Percentiles rank a stretch among this genome's conserved stretches.
Conservation (phyloP, 768 basidiomycete genomes). For the Rossbeevera mucosa region DNA sequence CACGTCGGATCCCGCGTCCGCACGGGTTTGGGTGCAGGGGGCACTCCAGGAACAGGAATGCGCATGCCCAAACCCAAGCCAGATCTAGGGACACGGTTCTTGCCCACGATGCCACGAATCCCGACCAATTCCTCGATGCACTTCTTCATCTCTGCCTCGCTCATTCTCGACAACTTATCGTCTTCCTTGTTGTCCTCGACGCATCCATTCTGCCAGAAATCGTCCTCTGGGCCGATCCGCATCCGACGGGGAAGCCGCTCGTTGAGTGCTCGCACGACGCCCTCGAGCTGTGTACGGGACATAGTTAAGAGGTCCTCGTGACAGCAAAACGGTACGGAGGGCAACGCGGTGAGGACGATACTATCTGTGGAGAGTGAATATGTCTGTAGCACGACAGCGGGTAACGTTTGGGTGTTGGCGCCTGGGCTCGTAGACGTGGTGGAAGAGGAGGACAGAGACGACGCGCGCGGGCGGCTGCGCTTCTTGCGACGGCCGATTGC, state of each 20-base stretch:
- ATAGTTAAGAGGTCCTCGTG: conserved; percentile 69
- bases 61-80: conserved; percentile 23
- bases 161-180: conserved; percentile 24
- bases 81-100: conserved; percentile 21
- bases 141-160: conserved; percentile 44
- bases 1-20: conserved; percentile 22
- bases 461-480: conserved; percentile 13
- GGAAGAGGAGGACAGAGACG: conserved; percentile 4
- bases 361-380: conserved; percentile 47
- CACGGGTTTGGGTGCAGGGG: conserved; percentile 24
- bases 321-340: conserved; percentile 61
- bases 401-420: conserved; percentile 7
- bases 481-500: conserved; percentile 17
- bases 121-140: conserved; percentile 62
- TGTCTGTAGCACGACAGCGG: conserved; percentile 56
- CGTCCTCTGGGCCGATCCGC: conserved; percentile 42
- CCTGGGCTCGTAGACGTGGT: conserved; percentile 7
- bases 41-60: conserved; percentile 22
- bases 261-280: conserved; percentile 54
- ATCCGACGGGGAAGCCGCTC: conserved; percentile 47
- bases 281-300: conserved; percentile 49
- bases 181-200: conserved; percentile 3
- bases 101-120: conserved; percentile 35
- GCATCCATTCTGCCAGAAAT: conserved; percentile 14
- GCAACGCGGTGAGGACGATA: conserved; percentile 59